A percentile compares a stretch with the other conserved stretches of the same genome.
Evolutionary conservation across 805 yeast genomes (phyloP).

Genomic region (Debaryomyces castellii): DNA sequence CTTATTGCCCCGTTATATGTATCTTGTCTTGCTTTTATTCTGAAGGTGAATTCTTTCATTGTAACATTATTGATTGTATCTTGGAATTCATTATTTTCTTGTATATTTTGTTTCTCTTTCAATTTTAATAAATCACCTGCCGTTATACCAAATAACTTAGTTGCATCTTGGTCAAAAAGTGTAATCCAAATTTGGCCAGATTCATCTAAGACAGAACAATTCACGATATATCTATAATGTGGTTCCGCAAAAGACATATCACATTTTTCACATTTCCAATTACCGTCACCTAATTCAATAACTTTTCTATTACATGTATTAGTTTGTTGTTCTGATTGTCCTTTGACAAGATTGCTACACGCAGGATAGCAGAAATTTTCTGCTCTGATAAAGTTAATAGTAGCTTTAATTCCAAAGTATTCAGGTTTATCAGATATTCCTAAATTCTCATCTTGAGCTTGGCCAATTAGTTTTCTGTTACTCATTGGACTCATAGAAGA

Average conservation of each 20-base stretch:
- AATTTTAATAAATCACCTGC: slow-evolving; percentile 62
- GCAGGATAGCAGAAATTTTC: slow-evolving; percentile 90
- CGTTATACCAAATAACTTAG: slow-evolving; percentile 57
- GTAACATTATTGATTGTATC: slow-evolving; percentile 47
- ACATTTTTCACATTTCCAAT: slow-evolving; percentile 96
- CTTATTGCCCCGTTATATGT: slow-evolving; percentile 76
- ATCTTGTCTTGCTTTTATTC: slow-evolving; percentile 81
- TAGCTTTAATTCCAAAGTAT: slow-evolving; percentile 72
- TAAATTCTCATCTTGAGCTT: slow-evolving; percentile 63
- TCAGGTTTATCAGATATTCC: slow-evolving; percentile 81
- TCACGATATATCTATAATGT: slow-evolving; percentile 73
- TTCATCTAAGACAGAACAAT: slow-evolving; percentile 73
- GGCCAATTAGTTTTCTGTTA: slow-evolving; percentile 64
- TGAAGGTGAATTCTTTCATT: slow-evolving; percentile 70
- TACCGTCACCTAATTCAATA: slow-evolving; percentile 62
- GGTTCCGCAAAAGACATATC: slow-evolving; percentile 69
- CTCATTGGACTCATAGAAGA: slow-evolving; percentile 40
- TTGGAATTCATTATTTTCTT: slow-evolving; percentile 44
- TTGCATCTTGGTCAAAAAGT: slow-evolving; percentile 83
- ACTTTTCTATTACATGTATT: slow-evolving; percentile 76
- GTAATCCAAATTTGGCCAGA: slow-evolving; percentile 87
- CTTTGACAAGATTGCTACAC: slow-evolving; percentile 55
- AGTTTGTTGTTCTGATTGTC: slow-evolving; percentile 9
- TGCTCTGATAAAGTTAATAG: slow-evolving; percentile 65
- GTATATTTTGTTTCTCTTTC: slow-evolving; percentile 29